Base-by-base conservation (phyloP, 345 rosid species). In the Populus simonii region DNA sequence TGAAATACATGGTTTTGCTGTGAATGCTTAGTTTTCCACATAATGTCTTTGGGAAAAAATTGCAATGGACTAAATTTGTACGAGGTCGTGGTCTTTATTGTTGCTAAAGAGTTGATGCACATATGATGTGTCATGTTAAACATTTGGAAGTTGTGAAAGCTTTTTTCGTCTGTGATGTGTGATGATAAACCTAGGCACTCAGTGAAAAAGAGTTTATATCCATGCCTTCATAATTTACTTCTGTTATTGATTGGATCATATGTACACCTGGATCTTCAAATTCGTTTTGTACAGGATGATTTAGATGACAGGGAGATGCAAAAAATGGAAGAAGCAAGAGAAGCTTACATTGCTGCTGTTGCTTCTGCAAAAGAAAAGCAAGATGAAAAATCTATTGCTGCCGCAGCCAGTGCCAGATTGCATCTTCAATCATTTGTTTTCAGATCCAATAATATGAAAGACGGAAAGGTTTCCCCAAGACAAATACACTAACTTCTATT, bases 321-420 rank as follows among this genome's bases (percentile, higher is more conserved):
- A 78, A 81, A 87, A 80, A 86, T 94, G 91, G 97, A 96, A 87
- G 94, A 91, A 83, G 98, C 97, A 51, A 88, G 92, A 78, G 68
- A 83, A 83, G 92, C 94, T 15, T 96, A 93, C 75, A 59, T 87
- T 73, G 84, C 87, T 71, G 97, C 99, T 23, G 84, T 92, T 84
- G 89, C 85, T 22, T 76, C 82, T 3, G 94, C 91, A 62, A 92
- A 89, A 83, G 92, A 94, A 81, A 87, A 79, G 79, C 92, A 86
- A 87, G 97, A 94, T 75, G 99, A 91, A 82, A 94, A 87, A 82
- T 93, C 99, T 49, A 67, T 91, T 49, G 91, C 87, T 76, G 85
- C 90, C 76, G 99, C 97, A 36, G 87, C 91, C 70, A 79, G 86
- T 29, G 92, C 96, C 66, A 87, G 99, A 84, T 79, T 72, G 6